Conservation (phyloP, 139 green algal species). For the Microglena sp. region DNA sequence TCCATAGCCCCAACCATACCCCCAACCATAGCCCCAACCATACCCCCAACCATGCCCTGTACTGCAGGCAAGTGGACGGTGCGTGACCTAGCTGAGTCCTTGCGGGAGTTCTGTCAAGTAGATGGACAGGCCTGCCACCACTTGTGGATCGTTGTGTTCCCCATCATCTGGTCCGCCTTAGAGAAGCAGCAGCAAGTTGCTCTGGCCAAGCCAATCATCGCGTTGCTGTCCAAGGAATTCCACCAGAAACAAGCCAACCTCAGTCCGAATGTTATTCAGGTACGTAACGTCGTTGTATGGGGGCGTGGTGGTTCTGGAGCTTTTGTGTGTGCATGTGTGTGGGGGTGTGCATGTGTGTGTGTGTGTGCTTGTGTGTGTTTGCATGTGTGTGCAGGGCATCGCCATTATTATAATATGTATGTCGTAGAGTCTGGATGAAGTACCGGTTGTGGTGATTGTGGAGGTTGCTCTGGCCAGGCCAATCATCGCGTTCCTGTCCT, state of each 20-base stretch:
- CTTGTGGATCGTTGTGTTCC: slow-evolving; percentile 89
- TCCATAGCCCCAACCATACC: too few relatives aligned
- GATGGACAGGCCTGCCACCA: slow-evolving; percentile 58
- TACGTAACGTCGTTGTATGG: slow-evolving; percentile 4
- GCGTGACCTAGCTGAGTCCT: slow-evolving; percentile 59
- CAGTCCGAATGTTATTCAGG: slow-evolving; percentile 86
- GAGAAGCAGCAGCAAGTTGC: slow-evolving; percentile 84
- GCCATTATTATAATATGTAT: too few relatives aligned
- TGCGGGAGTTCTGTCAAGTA: slow-evolving; percentile 64
- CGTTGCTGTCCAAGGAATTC: slow-evolving; percentile 82
- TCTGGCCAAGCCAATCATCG: slow-evolving; percentile 92
- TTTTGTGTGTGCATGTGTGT: background rate
- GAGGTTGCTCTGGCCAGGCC: slow-evolving; percentile 88
- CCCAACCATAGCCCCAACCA: too few relatives aligned
- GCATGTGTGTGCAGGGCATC: background rate
- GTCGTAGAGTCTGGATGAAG: too few relatives aligned
- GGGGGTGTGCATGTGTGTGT: background rate
- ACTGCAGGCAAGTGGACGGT: slow-evolving; percentile 43
- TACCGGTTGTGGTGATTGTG: background rate
- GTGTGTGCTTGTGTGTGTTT: slow-evolving; percentile 6
- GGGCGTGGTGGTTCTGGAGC: background rate
- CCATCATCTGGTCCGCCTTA: slow-evolving; percentile 94
- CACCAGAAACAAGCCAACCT: slow-evolving; percentile 64
- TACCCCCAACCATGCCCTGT: too few relatives aligned
- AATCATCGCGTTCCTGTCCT: slow-evolving; percentile 85